phyloP scores from a whole-genome alignment of 257 asterid genomes.

The Ballota nigra region DNA sequence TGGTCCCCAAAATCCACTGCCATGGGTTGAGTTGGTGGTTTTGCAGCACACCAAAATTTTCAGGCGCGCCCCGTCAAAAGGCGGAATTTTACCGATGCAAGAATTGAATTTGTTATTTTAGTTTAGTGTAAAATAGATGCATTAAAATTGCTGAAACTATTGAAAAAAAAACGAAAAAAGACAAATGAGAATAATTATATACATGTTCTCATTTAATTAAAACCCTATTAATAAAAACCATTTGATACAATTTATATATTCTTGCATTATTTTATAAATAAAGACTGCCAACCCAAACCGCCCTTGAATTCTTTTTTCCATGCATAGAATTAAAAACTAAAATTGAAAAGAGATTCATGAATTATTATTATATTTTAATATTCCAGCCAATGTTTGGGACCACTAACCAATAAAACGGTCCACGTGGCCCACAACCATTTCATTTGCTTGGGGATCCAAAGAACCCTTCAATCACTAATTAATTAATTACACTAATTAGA shows the following conservation, averaged over 20 bases:
- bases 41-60: too few species aligned
- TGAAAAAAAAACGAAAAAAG: too few species aligned
- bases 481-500: not conserved
- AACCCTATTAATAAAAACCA: not conserved
- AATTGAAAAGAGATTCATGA: not conserved
- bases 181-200: not conserved
- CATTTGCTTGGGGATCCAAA: slow-evolving; percentile 21
- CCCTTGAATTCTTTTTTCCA: not conserved
- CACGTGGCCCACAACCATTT: slow-evolving; percentile 24
- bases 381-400: slow-evolving; percentile 21
- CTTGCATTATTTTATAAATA: not conserved
- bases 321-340: not conserved
- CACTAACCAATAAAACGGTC: slow-evolving; percentile 27
- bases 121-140: too few species aligned
- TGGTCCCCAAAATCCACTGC: too few species aligned
- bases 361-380: slow-evolving; percentile 6
- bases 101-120: too few species aligned
- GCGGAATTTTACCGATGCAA: too few species aligned
- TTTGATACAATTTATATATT: not conserved
- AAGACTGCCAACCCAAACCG: slow-evolving; percentile 17
- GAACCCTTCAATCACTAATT: not conserved
- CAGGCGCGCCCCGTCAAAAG: too few species aligned
- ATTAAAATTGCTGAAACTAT: too few species aligned
- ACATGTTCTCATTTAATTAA: not conserved
- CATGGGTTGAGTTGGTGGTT: too few species aligned